Base-by-base conservation (phyloP, 352 stramenopile species). In the Pythium inflatum region DNA sequence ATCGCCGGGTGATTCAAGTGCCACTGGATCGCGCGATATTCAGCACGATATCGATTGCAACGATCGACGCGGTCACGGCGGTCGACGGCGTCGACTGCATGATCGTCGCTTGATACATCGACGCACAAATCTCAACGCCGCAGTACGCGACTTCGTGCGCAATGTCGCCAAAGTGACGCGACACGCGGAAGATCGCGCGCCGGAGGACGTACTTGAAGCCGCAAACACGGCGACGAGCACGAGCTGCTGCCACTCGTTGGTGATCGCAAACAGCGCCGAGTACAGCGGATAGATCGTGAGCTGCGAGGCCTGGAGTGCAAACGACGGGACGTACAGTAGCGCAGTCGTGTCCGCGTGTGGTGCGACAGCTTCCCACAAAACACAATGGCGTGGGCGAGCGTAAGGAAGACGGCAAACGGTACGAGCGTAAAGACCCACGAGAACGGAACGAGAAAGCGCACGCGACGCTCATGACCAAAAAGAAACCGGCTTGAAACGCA, bases 381-480 rank as follows among this genome's bases (percentile, higher is more conserved):
- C 31, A 24, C 13, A 8, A 27, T 18, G 16, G 28, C 18, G 5
- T 3, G 24, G 13, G n/a, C 28, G 31, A 43, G 28, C 14, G n/a
- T 6, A 6, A 58, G 0, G 20, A 43, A 49, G 41, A 5, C 18
- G 5, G n/a, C 31, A 18, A 25, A 58, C 31, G 50, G 50, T 14
- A 27, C 30, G 2, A 18, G 20, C 14, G 9, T 9, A 5, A 58
- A 11, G 7, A 28, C 30, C 28, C 24, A 34, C 28, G 28, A 25
- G 20, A 58, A 58, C 8, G 50, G 50, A 14, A 58, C 31, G 16
- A 30, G 50, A 30, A 58, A 58, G 13, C 50, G 50, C 50, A 58
- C 20, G 28, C 27, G 14, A 30, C 2, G 3, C 16, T 30, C 2
- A 56, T 24, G 22, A n/a, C 48, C 48, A 56, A 24, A 11, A 56